Percentiles rank a stretch among this genome's conserved stretches.
phyloP scores from a whole-genome alignment of 1,284 basidiomycete genomes.

The Xanthoconium separans region DNA sequence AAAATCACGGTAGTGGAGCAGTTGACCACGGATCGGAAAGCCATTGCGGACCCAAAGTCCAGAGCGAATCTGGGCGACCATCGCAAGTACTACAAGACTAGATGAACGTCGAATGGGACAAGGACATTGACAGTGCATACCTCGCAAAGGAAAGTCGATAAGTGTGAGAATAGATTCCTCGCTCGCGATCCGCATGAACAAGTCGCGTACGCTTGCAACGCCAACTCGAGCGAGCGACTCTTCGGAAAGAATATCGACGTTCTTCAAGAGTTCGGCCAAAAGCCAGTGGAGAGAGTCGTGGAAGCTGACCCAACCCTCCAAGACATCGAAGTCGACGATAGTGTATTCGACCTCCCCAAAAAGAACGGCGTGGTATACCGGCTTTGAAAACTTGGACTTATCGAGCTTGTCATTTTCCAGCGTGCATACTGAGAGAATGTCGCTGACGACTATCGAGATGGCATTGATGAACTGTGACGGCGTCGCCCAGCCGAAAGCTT shows the following conservation, averaged over 20 bases:
- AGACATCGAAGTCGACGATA: conserved; percentile 75
- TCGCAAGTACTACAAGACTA: conserved; percentile 64
- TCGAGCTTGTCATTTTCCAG: conserved; percentile 66
- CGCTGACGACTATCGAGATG: conserved; percentile 67
- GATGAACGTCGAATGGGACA: neutral
- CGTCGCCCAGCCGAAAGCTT: conserved; percentile 64
- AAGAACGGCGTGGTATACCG: conserved; percentile 59
- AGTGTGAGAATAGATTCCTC: conserved; percentile 67
- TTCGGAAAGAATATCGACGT: conserved; percentile 63
- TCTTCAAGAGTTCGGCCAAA: conserved; percentile 88
- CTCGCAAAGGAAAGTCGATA: conserved; percentile 85
- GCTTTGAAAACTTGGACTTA: conserved; percentile 57
- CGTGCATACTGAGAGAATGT: conserved; percentile 74
- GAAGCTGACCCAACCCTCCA: conserved; percentile 86
- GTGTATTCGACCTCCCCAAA: conserved; percentile 64
- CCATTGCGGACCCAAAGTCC: conserved; percentile 99
- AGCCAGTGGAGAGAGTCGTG: conserved; percentile 95
- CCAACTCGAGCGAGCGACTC: conserved; percentile 53
- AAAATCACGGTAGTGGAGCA: conserved; percentile 97
- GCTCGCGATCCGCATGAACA: conserved; percentile 58
- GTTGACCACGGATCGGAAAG: conserved; percentile 91
- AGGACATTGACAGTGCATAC: conserved; percentile 41
- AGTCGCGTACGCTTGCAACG: conserved; percentile 53
- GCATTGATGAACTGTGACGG: conserved; percentile 64
- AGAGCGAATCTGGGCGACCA: conserved; percentile 93